Conservation (phyloP, 1,284 basidiomycete genomes). For the Austroboletus niveus region DNA sequence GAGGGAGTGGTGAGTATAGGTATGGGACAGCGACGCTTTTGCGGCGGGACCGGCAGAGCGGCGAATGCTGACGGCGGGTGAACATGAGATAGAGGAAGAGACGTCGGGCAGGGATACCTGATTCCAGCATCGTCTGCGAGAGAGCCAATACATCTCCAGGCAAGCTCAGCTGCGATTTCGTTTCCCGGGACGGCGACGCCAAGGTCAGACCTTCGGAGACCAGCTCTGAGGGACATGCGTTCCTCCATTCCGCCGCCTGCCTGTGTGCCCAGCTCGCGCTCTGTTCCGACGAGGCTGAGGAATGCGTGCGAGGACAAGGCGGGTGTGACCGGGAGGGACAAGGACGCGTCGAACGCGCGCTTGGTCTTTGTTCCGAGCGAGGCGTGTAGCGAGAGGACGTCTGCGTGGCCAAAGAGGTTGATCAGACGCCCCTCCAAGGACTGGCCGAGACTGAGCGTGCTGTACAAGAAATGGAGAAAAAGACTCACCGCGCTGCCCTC, state of each 20-base stretch:
- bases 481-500: constrained; percentile 84
- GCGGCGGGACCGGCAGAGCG: constrained; percentile 75
- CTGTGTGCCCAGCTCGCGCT: constrained; percentile 29
- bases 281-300: constrained; percentile 26
- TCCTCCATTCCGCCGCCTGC: constrained; percentile 25
- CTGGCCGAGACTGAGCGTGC: constrained; percentile 34
- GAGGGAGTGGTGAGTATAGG: constrained; percentile 76
- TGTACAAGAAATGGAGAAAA: neutral
- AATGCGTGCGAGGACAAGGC: constrained; percentile 50
- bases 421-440: constrained; percentile 78
- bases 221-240: constrained; percentile 21
- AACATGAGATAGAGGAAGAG: constrained; percentile 1
- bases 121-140: constrained; percentile 77
- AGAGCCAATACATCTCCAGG: constrained; percentile 70
- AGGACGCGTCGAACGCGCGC: constrained; percentile 72
- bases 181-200: constrained; percentile 40
- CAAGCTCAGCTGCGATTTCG: constrained; percentile 80
- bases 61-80: constrained; percentile 60
- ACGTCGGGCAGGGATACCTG: constrained; percentile 47
- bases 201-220: constrained; percentile 9
- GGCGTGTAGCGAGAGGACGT: constrained; percentile 84
- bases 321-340: constrained; percentile 57
- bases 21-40: constrained; percentile 86
- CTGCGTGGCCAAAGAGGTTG: constrained; percentile 94
- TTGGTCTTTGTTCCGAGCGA: constrained; percentile 88